phyloP scores from a whole-genome alignment of 1,139 yeast genomes.

The Scheffersomyces segobiensis region DNA sequence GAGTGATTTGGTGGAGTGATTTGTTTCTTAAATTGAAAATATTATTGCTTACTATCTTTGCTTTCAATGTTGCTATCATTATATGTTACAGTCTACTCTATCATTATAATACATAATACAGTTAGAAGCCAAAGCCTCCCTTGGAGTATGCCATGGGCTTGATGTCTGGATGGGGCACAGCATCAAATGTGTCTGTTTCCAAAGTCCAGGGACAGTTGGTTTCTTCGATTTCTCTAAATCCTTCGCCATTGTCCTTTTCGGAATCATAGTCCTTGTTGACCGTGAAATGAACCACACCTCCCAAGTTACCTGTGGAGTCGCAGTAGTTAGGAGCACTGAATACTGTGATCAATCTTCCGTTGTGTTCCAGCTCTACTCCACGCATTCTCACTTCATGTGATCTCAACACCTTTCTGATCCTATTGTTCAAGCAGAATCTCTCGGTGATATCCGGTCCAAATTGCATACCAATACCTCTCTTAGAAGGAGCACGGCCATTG shows the following conservation, averaged over 20 bases:
- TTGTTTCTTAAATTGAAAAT: too few species aligned
- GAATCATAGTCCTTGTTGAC: constrained; percentile 35
- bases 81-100: not conserved
- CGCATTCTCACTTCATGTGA: constrained; percentile 94
- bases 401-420: constrained; percentile 77
- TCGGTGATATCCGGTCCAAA: constrained; percentile 96
- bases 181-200: constrained; percentile 61
- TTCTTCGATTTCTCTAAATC: constrained; percentile 51
- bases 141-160: constrained; percentile 97
- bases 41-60: not conserved
- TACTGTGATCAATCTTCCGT: constrained; percentile 83
- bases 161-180: constrained; percentile 87
- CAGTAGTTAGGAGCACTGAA: constrained; percentile 98
- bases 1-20: not conserved
- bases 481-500: constrained; percentile 82
- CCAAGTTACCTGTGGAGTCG: constrained; percentile 86
- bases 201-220: constrained; percentile 50
- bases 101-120: not conserved
- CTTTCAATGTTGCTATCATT: not conserved
- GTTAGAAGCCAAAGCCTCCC: constrained; percentile 49
- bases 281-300: constrained; percentile 75
- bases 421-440: constrained; percentile 69
- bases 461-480: constrained; percentile 93
- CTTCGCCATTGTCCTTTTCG: constrained; percentile 44
- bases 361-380: constrained; percentile 87